These are phyloP conservation scores for Leersia perrieri DNA, from an alignment of 176 grass and related monocot species.

Conservation along the genomic window DNA sequence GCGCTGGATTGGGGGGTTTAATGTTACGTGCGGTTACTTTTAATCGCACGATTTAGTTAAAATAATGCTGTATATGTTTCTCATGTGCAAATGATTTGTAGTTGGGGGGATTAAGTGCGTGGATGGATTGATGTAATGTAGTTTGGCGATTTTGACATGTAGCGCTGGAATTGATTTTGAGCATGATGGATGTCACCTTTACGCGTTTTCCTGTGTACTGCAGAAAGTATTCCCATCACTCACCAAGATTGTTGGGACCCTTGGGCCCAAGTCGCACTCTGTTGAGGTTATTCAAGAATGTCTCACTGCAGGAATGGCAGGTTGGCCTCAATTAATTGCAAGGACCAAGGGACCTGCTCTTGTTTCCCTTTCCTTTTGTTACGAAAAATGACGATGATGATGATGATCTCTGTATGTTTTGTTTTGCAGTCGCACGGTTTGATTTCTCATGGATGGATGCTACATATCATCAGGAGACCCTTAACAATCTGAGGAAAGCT, in stretches of 20 bases:
- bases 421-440: constrained; percentile 77
- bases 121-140: background rate
- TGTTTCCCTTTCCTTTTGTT: background rate
- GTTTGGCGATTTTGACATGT: background rate
- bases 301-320: constrained; percentile 92
- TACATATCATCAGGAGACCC: constrained; percentile 85
- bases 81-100: background rate
- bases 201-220: background rate
- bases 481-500: constrained; percentile 80
- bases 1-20: background rate
- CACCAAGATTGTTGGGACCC: constrained; percentile 93
- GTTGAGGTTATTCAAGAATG: constrained; percentile 84
- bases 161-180: background rate
- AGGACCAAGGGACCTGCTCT: background rate
- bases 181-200: background rate
- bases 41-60: background rate
- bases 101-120: background rate
- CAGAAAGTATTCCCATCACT: constrained; percentile 91
- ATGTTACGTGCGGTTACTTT: background rate
- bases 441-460: constrained; percentile 90
- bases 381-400: background rate
- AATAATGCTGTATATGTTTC: background rate
- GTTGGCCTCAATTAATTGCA: constrained; percentile 21
- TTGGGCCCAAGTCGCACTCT: constrained; percentile 74
- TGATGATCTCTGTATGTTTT: constrained; percentile 13